Base-by-base conservation (phyloP, 78 protist species). In the Cavenderia fasciculata region DNA sequence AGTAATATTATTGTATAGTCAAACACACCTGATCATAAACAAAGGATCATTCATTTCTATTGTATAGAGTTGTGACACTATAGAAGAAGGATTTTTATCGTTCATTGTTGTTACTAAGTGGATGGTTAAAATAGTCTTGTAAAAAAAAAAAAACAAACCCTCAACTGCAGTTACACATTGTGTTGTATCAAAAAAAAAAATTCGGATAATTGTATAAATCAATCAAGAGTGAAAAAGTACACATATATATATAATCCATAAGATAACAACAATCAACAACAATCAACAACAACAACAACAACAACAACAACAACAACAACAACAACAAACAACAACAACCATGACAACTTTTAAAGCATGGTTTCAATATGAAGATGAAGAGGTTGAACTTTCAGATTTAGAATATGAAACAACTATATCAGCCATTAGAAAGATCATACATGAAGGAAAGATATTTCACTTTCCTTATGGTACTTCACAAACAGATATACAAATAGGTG, bases 341-440 rank as follows among this genome's bases (percentile, higher is more conserved):
- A 72, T 33, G 18, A 79, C 57, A 63, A 61, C 31, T 65, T 62
- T 79, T 66, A 65, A 33, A 34, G 90, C 68, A 23, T 82, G 90
- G 90, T 82, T 82, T 54, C 68, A 76, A 19, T 82, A 82, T 68
- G 90, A 82, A 56, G 90, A 82, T 68, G 90, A 82, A 29, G 90
- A 82, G n/a, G 90, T 82, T 1, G 90, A 82, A 40, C 14, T 82
- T 25, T 11, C 27, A 33, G 90, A 82, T 29, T 68, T 82, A 40
- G 29, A 23, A 1, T 41, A 18, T 40, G 90, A 82, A 31, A 82
- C 90, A 36, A 68, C 90, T 29, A 71, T 82, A 10, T 82, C 90
- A 54, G 78, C 66, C 4, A 23, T 82, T 12, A 49, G 90, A 82
- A 82, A 82, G 71, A 56, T 68, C 2, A 12, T 82, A 11, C 90